Percentiles rank a stretch among this genome's conserved stretches.
Conservation (phyloP, 306 rosid genomes). For the Cicer yamashitae region DNA sequence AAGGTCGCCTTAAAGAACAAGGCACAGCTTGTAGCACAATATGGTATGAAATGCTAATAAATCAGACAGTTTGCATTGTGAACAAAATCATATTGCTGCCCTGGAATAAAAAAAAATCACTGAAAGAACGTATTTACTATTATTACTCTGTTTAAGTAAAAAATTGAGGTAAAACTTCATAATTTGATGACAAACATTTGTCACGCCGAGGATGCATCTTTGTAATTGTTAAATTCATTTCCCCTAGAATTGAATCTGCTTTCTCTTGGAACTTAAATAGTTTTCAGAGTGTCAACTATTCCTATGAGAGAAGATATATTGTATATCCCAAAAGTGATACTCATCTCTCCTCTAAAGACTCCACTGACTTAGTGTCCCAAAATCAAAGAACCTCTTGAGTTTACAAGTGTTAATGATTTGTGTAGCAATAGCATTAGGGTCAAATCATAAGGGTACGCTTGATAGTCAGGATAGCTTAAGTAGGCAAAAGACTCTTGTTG, state of each 20-base stretch:
- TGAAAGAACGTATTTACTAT: background rate
- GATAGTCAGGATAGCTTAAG: background rate
- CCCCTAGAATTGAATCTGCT: background rate
- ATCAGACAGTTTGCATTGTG: background rate
- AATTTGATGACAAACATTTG: background rate
- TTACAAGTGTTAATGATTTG: slow-evolving; percentile 6
- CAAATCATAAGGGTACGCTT: background rate
- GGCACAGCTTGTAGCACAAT: background rate
- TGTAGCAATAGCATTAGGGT: background rate
- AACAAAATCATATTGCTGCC: background rate
- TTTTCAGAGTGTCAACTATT: background rate
- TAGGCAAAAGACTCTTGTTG: background rate
- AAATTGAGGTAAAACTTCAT: background rate
- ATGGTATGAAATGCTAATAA: background rate
- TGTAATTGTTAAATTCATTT: background rate
- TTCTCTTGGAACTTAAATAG: slow-evolving; percentile 15
- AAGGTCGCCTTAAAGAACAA: background rate
- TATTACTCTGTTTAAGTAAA: background rate
- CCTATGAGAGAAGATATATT: background rate
- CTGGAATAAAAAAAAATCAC: slow-evolving; percentile 17
- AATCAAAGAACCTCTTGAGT: background rate
- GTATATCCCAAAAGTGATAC: background rate
- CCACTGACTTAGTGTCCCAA: background rate
- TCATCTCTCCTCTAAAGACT: slow-evolving; percentile 8
- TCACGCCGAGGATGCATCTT: background rate